Evolutionary conservation across 176 grass and related monocot species (phyloP).

Genomic region (Aegilops bicornis): DNA sequence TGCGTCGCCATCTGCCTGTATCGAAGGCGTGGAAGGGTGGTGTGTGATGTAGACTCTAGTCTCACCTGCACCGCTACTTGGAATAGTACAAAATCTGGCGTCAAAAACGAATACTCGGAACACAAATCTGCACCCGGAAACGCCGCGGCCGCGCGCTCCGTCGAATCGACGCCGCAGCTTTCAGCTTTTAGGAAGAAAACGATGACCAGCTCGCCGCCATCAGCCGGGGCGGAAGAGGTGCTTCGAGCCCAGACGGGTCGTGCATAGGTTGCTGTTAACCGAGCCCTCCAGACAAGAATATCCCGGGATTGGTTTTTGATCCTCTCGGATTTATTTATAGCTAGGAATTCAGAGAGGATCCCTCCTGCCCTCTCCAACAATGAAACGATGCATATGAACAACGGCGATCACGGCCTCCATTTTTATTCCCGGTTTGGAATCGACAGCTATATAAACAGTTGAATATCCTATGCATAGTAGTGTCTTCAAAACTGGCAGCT

Average conservation of each 20-base stretch:
- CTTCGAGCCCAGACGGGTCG: neutral
- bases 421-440: neutral
- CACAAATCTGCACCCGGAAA: neutral
- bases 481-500: neutral
- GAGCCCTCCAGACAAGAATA: conserved; percentile 8
- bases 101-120: neutral
- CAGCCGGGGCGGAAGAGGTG: neutral
- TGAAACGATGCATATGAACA: neutral
- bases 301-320: neutral
- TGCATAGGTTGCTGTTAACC: neutral
- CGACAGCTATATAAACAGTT: neutral
- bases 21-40: neutral
- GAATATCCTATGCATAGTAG: no score
- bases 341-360: neutral
- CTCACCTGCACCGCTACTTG: conserved; percentile 16
- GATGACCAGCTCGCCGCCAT: conserved; percentile 4
- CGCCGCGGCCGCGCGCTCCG: conserved; percentile 4
- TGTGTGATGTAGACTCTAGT: neutral
- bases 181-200: neutral
- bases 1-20: neutral
- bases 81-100: conserved; percentile 8
- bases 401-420: neutral
- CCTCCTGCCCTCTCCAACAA: neutral
- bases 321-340: neutral
- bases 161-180: conserved; percentile 3